Evolutionary conservation across 2,329 filamentous ascomycete genomes (phyloP), one percentile per base, ranked within the genome.

Genomic region (Ploettnerulaceae sp.): DNA sequence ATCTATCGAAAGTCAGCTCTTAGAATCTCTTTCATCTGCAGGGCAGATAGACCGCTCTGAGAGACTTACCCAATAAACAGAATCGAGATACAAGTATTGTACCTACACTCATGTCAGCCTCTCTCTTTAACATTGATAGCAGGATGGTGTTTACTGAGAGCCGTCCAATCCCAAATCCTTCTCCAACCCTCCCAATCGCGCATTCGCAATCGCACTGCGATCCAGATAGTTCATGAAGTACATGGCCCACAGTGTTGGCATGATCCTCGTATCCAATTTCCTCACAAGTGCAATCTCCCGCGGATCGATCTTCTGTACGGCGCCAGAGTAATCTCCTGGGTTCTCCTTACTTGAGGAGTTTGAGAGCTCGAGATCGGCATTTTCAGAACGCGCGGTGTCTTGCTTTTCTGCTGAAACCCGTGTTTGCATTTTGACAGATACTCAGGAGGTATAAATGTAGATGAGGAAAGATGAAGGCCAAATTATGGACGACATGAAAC

Each of bases 141-240:
- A 7, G 5, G 28, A 5, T 9, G n/a, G n/a, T 31, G 4, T 14
- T 31, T 37, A 37, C 51, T 79, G 65, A 2, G 65, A 65, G 26
- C 69, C 70, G 1, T 61, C 61, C 33, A 81, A 62, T 2, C 67
- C 63, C 2, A 81, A 60, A 40, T 80, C 73, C 5, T 71, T 66
- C 39, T 77, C 71, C 3, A 81, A 60, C 0, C 73, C 74, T 47
- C 76, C 72, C 25, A 81, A 57, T 20, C 71, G 67, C 4, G 77
- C 77, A 20, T 76, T 73, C 2, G 77, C 76, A 55, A 80, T 78
- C 34, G 79, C 75, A 46, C 75, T 76, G 12, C 72, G 64, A 51
- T 77, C 73, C 20, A 47, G 37, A 20, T 47, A 47, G 17, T 43
- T 44, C 26, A 46, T 37, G 15, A 12, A 73, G 61, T 45, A 45